Conservation (phyloP, 495 filamentous ascomycete species). For the Copromyces sp. region DNA sequence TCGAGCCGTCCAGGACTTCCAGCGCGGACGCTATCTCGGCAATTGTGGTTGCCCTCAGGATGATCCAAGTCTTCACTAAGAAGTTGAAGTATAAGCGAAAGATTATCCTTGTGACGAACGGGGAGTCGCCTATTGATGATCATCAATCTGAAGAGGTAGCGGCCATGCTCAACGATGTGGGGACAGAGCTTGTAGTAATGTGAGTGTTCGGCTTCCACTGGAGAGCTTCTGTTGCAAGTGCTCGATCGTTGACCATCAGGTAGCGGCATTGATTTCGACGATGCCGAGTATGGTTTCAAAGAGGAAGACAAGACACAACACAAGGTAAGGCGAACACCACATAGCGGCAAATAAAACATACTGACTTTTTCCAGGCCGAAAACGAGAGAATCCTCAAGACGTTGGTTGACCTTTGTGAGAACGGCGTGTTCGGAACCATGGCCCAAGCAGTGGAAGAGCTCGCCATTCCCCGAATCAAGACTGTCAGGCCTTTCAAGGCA, state of each 20-base stretch:
- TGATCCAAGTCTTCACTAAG: slow-evolving; percentile 76
- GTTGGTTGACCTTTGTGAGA: slow-evolving; percentile 50
- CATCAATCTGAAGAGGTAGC: slow-evolving; percentile 57
- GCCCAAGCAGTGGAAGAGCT: slow-evolving; percentile 74
- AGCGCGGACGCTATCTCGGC: slow-evolving; percentile 78
- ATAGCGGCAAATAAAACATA: background rate
- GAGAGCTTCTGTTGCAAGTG: background rate
- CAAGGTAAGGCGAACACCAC: slow-evolving; percentile 44
- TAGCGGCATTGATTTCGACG: slow-evolving; percentile 91
- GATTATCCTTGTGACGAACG: slow-evolving; percentile 81
- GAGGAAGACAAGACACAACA: slow-evolving; percentile 72
- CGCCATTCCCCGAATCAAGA: slow-evolving; percentile 60
- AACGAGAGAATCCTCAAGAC: slow-evolving; percentile 60
- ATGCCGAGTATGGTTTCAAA: slow-evolving; percentile 79
- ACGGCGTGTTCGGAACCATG: slow-evolving; percentile 69
- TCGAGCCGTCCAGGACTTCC: slow-evolving; percentile 51
- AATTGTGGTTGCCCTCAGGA: slow-evolving; percentile 70
- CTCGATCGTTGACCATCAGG: background rate
- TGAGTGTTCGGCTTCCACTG: slow-evolving; percentile 32
- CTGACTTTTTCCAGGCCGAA: slow-evolving; percentile 8
- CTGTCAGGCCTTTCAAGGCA: slow-evolving; percentile 55
- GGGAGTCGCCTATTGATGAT: slow-evolving; percentile 55
- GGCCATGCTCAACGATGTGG: slow-evolving; percentile 57
- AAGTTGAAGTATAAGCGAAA: slow-evolving; percentile 79
- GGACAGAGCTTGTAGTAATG: slow-evolving; percentile 73